Evolutionary conservation across 1,284 basidiomycete genomes (phyloP).

Genomic region (Fomitopsis betulina): DNA sequence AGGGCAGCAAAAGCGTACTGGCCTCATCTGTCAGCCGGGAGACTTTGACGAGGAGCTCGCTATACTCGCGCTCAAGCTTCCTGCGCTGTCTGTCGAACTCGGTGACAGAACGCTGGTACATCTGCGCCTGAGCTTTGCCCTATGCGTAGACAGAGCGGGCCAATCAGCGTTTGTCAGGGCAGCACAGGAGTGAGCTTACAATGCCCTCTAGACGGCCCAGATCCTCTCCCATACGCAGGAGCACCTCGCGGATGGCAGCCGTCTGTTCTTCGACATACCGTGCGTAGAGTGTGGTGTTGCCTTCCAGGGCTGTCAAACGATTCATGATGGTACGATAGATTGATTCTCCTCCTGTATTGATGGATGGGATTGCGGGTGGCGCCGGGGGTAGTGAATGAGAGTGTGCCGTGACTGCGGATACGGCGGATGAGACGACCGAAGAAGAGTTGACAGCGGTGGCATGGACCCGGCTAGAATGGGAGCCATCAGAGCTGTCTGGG

Average conservation of each 20-base stretch:
- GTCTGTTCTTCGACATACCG: constrained; percentile 93
- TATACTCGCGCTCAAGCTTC: constrained; percentile 66
- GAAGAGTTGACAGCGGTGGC: constrained; percentile 10
- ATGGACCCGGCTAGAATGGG: neutral
- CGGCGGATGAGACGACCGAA: constrained; percentile 7
- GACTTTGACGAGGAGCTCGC: constrained; percentile 60
- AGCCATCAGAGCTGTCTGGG: neutral
- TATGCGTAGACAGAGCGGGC: constrained; percentile 22
- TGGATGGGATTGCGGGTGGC: constrained; percentile 3
- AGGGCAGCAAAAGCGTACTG: constrained; percentile 1
- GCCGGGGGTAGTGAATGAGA: constrained; percentile 9
- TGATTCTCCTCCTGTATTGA: constrained; percentile 71
- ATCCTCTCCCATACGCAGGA: constrained; percentile 79
- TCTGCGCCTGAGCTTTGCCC: constrained; percentile 64
- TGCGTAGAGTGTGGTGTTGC: constrained; percentile 83
- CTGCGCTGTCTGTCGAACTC: constrained; percentile 71
- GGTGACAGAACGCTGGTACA: constrained; percentile 57
- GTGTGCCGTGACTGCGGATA: constrained; percentile 7
- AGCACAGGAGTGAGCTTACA: constrained; percentile 42
- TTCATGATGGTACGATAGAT: constrained; percentile 98
- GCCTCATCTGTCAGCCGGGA: constrained; percentile 77
- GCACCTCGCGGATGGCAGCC: constrained; percentile 68
- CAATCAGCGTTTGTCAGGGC: neutral
- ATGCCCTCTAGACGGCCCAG: constrained; percentile 73
- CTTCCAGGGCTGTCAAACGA: constrained; percentile 80